Evolutionary conservation across 2,329 filamentous ascomycete species (phyloP), one percentile per base, ranked within the genome.

Genomic region (Exophiala aquamarina): DNA sequence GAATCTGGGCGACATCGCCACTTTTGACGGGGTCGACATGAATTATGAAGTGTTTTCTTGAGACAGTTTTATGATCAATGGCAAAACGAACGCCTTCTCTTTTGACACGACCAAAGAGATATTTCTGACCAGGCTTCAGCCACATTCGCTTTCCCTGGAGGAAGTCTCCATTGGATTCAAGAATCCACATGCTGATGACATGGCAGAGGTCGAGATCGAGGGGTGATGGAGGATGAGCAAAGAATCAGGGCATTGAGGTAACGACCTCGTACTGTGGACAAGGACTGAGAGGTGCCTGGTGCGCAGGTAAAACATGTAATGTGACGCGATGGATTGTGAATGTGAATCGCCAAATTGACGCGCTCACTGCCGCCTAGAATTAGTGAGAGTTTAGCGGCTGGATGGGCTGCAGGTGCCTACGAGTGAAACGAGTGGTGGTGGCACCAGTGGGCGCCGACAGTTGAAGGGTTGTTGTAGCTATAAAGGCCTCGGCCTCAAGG

Each of bases 21-120:
- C 82, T 70, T 32, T 74, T 70, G 29, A 92, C 84, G 0, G 70
- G 59, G 37, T 78, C 81, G 5, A 97, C 82, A 33, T 82, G 77
- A 41, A 98, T 83, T 23, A 84, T 84, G 55, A 96, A 72, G 68
- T 98, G 93, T 62, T 93, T 89, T 47, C 92, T 79, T 23, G 93
- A 98, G 39, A 98, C 87, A 1, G 85, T 86, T 61, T 87, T 88
- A 61, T 93, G 80, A 4, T 84, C 80, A 57, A 95, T 87, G 18
- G 79, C 82, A 57, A 87, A 81, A 3, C 81, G 81, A 44, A 80
- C 84, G 61, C 86, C 82, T 47, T 78, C 77, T 51, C 67, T 61
- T 54, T 78, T 78, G 29, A 87, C 90, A 55, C 92, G 83, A 46
- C 92, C 92, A 64, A 95, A 88, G 15, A 95, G 77, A 66, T 93